These are phyloP conservation scores for Mycosarcoma mackinlayi DNA, from an alignment of 1,284 basidiomycete genomes.

Conservation along the genomic window DNA sequence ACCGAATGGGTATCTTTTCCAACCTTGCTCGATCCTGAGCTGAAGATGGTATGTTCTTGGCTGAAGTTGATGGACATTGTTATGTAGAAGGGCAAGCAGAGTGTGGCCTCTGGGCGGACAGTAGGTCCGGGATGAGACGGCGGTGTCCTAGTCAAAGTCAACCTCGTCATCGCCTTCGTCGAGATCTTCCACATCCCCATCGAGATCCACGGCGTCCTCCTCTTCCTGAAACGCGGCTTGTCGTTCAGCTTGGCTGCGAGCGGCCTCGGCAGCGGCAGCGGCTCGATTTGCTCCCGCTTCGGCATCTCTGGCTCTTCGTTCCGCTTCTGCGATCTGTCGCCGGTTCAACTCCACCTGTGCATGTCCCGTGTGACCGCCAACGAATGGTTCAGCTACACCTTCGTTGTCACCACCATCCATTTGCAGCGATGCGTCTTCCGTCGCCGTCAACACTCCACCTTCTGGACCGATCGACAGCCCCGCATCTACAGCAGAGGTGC, in stretches of 20 bases:
- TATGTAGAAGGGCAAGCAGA: too few relatives aligned
- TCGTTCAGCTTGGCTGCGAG: constrained; percentile 32
- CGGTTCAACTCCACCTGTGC: constrained; percentile 37
- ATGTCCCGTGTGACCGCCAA: constrained; percentile 38
- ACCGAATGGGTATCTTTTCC: too few relatives aligned
- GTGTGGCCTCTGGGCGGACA: too few relatives aligned
- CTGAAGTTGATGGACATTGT: too few relatives aligned
- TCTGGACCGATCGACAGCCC: constrained; percentile 19
- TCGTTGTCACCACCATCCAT: constrained; percentile 11
- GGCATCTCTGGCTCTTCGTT: constrained; percentile 39
- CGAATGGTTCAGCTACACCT: constrained; percentile 12
- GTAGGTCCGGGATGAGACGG: background rate
- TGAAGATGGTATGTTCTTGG: too few relatives aligned
- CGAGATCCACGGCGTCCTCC: constrained; percentile 50
- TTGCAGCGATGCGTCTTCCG: constrained; percentile 13
- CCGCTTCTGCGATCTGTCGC: constrained; percentile 28
- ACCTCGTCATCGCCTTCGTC: constrained; percentile 52
- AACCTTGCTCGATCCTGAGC: too few relatives aligned
- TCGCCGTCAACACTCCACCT: constrained; percentile 4
- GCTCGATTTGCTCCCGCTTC: constrained; percentile 38
- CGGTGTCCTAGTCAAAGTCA: constrained; percentile 32
- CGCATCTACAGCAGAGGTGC: constrained; percentile 26
- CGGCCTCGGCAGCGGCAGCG: constrained; percentile 33
- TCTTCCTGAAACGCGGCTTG: constrained; percentile 46
- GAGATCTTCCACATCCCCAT: constrained; percentile 58